Percentiles rank a stretch among this genome's conserved stretches.
Evolutionary conservation across 2,329 filamentous ascomycete genomes (phyloP).

Genomic region (Lecanicillium sp.): DNA sequence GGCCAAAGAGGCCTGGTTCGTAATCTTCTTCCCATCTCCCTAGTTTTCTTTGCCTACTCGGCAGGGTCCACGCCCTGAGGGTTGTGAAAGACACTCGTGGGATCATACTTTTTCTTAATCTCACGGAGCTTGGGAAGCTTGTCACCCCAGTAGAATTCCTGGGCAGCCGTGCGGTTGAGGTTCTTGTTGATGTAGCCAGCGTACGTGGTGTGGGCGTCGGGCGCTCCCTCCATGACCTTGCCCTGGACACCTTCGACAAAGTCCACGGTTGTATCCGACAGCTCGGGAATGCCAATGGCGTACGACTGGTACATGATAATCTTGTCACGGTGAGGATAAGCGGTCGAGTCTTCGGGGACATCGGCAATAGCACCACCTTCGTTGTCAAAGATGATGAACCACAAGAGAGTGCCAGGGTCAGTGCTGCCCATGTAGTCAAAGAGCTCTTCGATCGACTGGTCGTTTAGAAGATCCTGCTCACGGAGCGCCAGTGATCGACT

Average conservation of each 20-base stretch:
- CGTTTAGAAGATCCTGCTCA: slow-evolving; percentile 36
- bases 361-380: slow-evolving; percentile 53
- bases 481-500: slow-evolving; percentile 49
- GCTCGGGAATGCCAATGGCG: slow-evolving; percentile 38
- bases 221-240: slow-evolving; percentile 28
- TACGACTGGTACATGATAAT: slow-evolving; percentile 57
- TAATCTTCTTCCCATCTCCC: too few species aligned
- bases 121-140: slow-evolving; percentile 38
- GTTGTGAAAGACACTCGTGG: slow-evolving; percentile 47
- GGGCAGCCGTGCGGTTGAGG: slow-evolving; percentile 31
- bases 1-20: too few species aligned
- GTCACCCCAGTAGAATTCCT: slow-evolving; percentile 45
- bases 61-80: slow-evolving; percentile 44
- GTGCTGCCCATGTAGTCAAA: slow-evolving; percentile 44
- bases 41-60: slow-evolving; percentile 3
- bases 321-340: slow-evolving; percentile 56
- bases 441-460: slow-evolving; percentile 35
- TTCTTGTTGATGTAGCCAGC: slow-evolving; percentile 54
- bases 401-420: slow-evolving; percentile 42
- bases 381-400: slow-evolving; percentile 56
- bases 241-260: slow-evolving; percentile 46
- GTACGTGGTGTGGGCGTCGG: slow-evolving; percentile 42
- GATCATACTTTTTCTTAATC: slow-evolving; percentile 46
- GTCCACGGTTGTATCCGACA: slow-evolving; percentile 35
- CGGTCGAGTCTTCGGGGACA: slow-evolving; percentile 44